Conservation (phyloP, 345 rosid genomes). For the Rhodamnia argentea region DNA sequence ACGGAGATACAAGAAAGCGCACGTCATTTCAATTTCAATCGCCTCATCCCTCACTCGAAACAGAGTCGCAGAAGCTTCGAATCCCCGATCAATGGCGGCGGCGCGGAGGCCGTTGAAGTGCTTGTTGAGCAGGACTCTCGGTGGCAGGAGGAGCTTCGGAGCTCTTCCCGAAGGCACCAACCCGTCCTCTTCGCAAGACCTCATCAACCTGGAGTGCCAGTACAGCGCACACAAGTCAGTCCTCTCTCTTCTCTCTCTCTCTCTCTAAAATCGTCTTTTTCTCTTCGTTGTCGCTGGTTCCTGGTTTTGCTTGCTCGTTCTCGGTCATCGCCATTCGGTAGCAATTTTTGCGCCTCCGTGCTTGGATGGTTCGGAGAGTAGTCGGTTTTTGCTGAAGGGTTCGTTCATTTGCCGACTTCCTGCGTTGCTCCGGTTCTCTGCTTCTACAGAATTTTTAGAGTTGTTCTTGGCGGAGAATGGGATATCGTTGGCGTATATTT, state of each 20-base stretch:
- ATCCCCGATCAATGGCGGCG: not conserved
- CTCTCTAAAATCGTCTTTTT: not conserved
- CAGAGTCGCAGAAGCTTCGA: not conserved
- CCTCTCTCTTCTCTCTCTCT: not conserved
- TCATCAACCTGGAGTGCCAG: slow-evolving; percentile 64
- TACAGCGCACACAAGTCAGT: slow-evolving; percentile 90
- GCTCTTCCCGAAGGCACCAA: not conserved
- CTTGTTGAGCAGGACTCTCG: not conserved
- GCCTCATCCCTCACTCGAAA: not conserved
- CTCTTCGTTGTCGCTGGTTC: not conserved
- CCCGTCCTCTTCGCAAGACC: slow-evolving; percentile 39
- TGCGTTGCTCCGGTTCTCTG: not conserved
- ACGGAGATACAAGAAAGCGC: not conserved
- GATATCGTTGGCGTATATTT: not conserved
- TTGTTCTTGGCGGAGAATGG: not conserved
- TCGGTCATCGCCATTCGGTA: not conserved
- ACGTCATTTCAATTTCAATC: not conserved
- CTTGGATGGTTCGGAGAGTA: not conserved
- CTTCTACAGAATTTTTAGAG: not conserved
- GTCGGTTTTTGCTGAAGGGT: not conserved
- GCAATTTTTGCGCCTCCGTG: not conserved
- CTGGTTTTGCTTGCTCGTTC: not conserved
- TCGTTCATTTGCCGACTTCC: not conserved
- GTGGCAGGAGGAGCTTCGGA: not conserved
- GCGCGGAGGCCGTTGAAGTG: not conserved